These are phyloP conservation scores for Penicillium sp. DNA, from an alignment of 2,329 filamentous ascomycete genomes.

Conservation along the genomic window DNA sequence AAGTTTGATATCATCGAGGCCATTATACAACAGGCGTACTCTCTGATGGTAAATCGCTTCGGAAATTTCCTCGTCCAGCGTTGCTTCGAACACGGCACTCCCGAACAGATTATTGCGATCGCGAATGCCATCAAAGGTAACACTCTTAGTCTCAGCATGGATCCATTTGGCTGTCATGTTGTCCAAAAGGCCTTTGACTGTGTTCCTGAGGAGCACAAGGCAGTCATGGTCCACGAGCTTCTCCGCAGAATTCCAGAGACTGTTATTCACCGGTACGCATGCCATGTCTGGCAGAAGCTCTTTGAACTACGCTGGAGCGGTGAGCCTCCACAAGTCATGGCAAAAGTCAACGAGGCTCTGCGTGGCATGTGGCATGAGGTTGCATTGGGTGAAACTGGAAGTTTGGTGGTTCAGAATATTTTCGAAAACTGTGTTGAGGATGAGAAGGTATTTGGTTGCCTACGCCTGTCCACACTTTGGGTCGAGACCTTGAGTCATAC, in stretches of 20 bases:
- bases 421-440: slow-evolving; percentile 99
- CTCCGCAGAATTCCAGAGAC: slow-evolving; percentile 95
- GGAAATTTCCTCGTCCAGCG: slow-evolving; percentile 98
- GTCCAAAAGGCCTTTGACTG: slow-evolving; percentile 99
- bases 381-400: slow-evolving; percentile 94
- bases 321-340: slow-evolving; percentile 97
- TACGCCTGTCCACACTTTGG: not conserved
- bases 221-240: slow-evolving; percentile 97
- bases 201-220: slow-evolving; percentile 96
- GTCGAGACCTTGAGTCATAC: not conserved
- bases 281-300: slow-evolving; percentile 99
- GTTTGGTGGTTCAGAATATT: slow-evolving; percentile 97
- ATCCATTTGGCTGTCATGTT: slow-evolving; percentile 97
- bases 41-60: slow-evolving; percentile 97
- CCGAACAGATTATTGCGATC: slow-evolving; percentile 92
- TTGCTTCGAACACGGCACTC: slow-evolving; percentile 97
- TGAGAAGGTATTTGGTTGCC: slow-evolving; percentile 75
- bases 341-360: slow-evolving; percentile 93
- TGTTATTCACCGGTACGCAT: slow-evolving; percentile 97
- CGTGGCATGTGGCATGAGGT: slow-evolving; percentile 99
- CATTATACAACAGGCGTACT: slow-evolving; percentile 92
- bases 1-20: slow-evolving; percentile 97
- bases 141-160: slow-evolving; percentile 94
- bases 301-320: slow-evolving; percentile 97
- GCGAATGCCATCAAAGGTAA: slow-evolving; percentile 93